These are phyloP conservation scores for Allium sativum DNA, from an alignment of 106 monocot genomes.

Conservation along the genomic window DNA sequence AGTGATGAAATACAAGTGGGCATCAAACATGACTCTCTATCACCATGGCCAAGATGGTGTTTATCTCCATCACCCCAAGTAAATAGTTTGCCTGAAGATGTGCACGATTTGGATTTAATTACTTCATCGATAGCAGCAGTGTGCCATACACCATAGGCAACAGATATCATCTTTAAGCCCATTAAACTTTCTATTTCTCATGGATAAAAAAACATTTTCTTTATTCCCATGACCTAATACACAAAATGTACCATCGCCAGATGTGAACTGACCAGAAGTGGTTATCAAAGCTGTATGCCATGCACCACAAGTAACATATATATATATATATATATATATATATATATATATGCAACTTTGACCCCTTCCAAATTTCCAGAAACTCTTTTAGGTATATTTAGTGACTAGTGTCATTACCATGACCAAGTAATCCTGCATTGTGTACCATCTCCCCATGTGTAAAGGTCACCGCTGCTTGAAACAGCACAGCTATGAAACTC, in stretches of 20 bases:
- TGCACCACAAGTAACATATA: constrained; percentile 37
- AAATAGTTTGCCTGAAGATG: constrained; percentile 17
- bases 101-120: background rate
- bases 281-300: constrained; percentile 41
- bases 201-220: constrained; percentile 14
- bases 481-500: constrained; percentile 94
- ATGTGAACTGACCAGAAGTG: constrained; percentile 30
- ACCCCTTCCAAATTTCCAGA: constrained; percentile 67
- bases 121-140: constrained; percentile 36
- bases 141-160: constrained; percentile 43
- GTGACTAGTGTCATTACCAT: constrained; percentile 69
- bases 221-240: constrained; percentile 33
- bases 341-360: constrained; percentile 58
- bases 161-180: constrained; percentile 18
- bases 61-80: constrained; percentile 45
- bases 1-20: constrained; percentile 22
- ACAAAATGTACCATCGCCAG: constrained; percentile 41
- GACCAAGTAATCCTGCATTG: constrained; percentile 86
- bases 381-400: constrained; percentile 93
- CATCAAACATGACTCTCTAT: constrained; percentile 12
- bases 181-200: constrained; percentile 28
- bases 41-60: constrained; percentile 31
- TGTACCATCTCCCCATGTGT: constrained; percentile 93
- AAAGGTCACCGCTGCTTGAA: constrained; percentile 66
- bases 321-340: too few species aligned